These are phyloP conservation scores for Ceratobasidium sp. DNA, from an alignment of 1,284 basidiomycete genomes.

Conservation along the genomic window DNA sequence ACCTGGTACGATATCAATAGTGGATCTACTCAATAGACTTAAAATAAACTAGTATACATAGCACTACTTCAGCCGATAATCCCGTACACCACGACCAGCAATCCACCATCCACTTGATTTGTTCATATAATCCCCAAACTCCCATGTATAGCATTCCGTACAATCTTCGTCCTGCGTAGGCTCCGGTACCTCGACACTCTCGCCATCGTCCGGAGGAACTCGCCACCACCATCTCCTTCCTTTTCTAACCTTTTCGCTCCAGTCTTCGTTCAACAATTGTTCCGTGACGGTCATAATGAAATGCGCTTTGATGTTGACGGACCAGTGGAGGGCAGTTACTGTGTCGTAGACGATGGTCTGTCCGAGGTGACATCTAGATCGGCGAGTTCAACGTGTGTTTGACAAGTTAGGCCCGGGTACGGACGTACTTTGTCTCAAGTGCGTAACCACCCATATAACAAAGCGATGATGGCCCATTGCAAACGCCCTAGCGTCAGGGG, in stretches of 20 bases:
- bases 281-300: constrained; percentile 48
- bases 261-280: constrained; percentile 44
- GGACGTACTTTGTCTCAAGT: constrained; percentile 50
- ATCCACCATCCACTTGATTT: no score
- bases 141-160: constrained; percentile 62
- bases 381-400: no score
- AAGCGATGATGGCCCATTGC: constrained; percentile 74
- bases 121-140: constrained; percentile 58
- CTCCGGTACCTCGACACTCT: constrained; percentile 48
- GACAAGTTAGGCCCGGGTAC: no score
- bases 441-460: constrained; percentile 62
- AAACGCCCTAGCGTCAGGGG: constrained; percentile 81
- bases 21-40: no score
- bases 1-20: no score
- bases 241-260: constrained; percentile 43
- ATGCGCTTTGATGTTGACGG: constrained; percentile 47
- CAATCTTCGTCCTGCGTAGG: constrained; percentile 59
- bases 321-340: constrained; percentile 47
- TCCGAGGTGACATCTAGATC: constrained; percentile 52
- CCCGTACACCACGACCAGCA: no score
- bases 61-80: no score
- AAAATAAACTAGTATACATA: no score
- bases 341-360: constrained; percentile 49
- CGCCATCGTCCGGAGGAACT: constrained; percentile 31
- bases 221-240: constrained; percentile 16